Base-by-base conservation (phyloP, 2,329 filamentous ascomycete genomes). In the Albifimbria verrucaria region DNA sequence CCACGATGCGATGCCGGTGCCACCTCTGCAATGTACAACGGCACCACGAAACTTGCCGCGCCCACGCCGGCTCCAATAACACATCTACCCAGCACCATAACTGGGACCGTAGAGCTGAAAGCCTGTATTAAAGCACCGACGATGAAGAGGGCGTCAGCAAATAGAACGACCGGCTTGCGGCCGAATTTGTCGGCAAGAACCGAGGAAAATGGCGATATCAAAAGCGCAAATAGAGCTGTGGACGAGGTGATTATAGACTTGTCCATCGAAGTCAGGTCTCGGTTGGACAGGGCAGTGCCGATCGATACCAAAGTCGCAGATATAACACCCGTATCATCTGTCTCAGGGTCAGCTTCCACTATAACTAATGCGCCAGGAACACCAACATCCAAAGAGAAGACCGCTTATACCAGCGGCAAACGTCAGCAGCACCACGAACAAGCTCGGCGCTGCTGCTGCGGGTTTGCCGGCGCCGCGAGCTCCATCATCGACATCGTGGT, bases 21-120 rank as follows among this genome's bases (percentile, higher is more conserved):
- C 12, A 96, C 76, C 70, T 97, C 93, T 9, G 89, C 87, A 55
- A 97, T 93, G 71, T 96, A 96, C 61, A 97, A 70, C 45, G 92
- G 92, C 25, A 90, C 87, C 4, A 95, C 89, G 61, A 95, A 89
- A 65, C 87, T 91, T 9, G 88, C 89, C 2, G 85, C 85, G 17
- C 89, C 89, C 1, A 93, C 86, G 0, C 84, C 89, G 1, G 85
- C 76, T 24, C 89, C 89, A 2, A 93, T 86, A 1, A 92, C 73
- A 25, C 82, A 79, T 4, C 89, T 76, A 0, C 89, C 89, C 0
- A 76, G 59, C 0, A 90, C 82, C 87, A 93, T 91, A 11, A 68
- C 65, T 12, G 70, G 60, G 1, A 93, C 86, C 0, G 77, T 81
- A 2, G 62, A 68, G 54, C 83, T 80, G 45, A 72, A 62, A 1